Evolutionary conservation across 768 basidiomycete species (phyloP).

Genomic region (Russula emetica): DNA sequence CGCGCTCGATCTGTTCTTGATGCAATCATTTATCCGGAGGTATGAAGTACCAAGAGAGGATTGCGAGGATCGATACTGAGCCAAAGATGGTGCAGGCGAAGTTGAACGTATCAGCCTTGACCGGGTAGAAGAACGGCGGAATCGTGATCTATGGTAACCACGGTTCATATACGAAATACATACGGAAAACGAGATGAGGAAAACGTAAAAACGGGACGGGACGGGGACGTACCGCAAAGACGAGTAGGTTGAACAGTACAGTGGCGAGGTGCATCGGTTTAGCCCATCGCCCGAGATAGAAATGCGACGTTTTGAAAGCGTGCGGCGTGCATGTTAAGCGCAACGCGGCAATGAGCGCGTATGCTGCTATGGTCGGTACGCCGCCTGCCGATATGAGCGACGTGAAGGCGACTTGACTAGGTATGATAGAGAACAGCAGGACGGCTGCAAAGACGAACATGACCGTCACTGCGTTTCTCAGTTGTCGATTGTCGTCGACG

Average conservation of each 20-base stretch:
- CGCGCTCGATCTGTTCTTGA: constrained; percentile 54
- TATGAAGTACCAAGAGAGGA: constrained; percentile 73
- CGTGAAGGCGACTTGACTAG: constrained; percentile 88
- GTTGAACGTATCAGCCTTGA: constrained; percentile 72
- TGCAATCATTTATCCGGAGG: constrained; percentile 80
- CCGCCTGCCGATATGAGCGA: constrained; percentile 84
- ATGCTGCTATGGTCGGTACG: constrained; percentile 84
- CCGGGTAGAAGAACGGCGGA: constrained; percentile 87
- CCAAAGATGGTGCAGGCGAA: constrained; percentile 81
- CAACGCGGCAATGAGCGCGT: constrained; percentile 74
- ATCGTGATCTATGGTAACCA: constrained; percentile 75
- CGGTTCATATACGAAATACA: too few relatives aligned
- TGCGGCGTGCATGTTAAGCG: constrained; percentile 75
- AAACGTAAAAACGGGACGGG: constrained; percentile 2
- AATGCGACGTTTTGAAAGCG: constrained; percentile 68
- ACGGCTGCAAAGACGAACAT: constrained; percentile 74
- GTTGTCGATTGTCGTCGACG: constrained; percentile 68
- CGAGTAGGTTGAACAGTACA: constrained; percentile 64
- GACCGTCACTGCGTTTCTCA: constrained; percentile 80
- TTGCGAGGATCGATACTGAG: constrained; percentile 69
- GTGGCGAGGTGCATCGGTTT: constrained; percentile 67
- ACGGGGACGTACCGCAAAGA: constrained; percentile 58
- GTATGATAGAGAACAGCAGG: constrained; percentile 80
- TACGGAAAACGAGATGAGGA: too few relatives aligned
- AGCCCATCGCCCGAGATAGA: constrained; percentile 62